Percentiles rank a stretch among this genome's conserved stretches.
Conservation (phyloP, 176 grass and related monocot genomes). For the Ananas comosus region DNA sequence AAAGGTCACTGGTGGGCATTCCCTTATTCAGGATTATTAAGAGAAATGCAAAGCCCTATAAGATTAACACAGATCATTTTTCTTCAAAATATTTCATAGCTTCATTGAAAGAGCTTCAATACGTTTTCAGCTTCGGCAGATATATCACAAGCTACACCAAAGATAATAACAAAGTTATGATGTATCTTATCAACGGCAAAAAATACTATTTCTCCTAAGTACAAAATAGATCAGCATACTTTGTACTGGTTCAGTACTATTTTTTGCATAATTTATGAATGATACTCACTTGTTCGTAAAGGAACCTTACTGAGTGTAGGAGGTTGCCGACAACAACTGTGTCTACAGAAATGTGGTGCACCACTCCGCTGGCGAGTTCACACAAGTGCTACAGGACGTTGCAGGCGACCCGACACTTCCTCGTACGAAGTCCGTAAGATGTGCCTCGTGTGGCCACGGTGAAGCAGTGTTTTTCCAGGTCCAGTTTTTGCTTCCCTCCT, state of each 20-base stretch:
- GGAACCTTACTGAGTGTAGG: slow-evolving; percentile 22
- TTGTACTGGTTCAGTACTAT: too few species aligned
- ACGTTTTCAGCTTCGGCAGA: too few species aligned
- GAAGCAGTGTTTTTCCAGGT: slow-evolving; percentile 95
- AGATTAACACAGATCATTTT: too few species aligned
- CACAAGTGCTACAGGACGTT: slow-evolving; percentile 79
- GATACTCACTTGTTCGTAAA: not conserved
- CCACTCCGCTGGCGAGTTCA: slow-evolving; percentile 65
- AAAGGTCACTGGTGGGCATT: too few species aligned
- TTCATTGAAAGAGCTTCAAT: too few species aligned
- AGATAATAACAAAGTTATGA: too few species aligned
- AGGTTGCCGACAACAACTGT: slow-evolving; percentile 63
- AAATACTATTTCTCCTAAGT: not conserved
- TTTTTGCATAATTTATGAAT: not conserved
- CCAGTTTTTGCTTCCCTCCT: not conserved
- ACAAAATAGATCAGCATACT: not conserved
- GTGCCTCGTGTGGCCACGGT: slow-evolving; percentile 45
- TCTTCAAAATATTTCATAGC: too few species aligned
- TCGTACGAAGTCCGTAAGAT: slow-evolving; percentile 57
- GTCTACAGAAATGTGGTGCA: slow-evolving; percentile 83
- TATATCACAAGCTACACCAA: too few species aligned
- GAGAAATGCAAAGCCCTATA: too few species aligned
- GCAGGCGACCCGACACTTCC: slow-evolving; percentile 76
- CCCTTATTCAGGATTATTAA: too few species aligned
- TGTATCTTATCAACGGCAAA: not conserved